Evolutionary conservation across 139 green algal genomes (phyloP).

Genomic region (Prasinococcaceae sp.): DNA sequence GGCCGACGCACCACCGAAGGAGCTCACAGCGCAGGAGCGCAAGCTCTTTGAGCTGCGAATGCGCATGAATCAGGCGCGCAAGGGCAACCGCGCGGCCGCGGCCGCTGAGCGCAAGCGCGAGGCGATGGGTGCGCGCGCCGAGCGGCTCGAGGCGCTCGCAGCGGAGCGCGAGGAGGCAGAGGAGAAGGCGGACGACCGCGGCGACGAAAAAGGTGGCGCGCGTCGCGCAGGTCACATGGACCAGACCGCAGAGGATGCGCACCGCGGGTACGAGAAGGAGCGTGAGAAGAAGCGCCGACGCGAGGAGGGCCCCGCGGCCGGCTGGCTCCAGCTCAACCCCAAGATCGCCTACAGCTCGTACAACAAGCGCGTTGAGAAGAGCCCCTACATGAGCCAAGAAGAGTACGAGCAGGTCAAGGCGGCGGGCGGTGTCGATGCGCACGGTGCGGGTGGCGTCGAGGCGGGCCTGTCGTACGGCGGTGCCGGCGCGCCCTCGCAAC

Average conservation of each 20-base stretch:
- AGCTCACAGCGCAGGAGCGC: no score
- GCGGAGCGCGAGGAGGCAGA: constrained; percentile 8
- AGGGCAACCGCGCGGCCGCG: constrained; percentile 70
- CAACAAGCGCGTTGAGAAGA: constrained; percentile 55
- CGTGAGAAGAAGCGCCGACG: constrained; percentile 27
- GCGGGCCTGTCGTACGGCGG: background rate
- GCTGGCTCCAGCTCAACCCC: constrained; percentile 53
- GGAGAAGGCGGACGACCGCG: constrained; percentile 27
- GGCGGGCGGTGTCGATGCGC: background rate
- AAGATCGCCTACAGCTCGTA: constrained; percentile 62
- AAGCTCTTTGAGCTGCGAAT: constrained; percentile 67
- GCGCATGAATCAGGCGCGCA: constrained; percentile 54
- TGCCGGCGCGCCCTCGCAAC: background rate
- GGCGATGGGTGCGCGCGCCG: no score
- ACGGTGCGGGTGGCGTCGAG: background rate
- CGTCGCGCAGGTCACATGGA: constrained; percentile 31
- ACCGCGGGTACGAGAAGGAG: constrained; percentile 45
- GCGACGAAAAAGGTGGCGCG: constrained; percentile 27
- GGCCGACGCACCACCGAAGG: no score
- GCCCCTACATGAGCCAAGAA: constrained; percentile 22
- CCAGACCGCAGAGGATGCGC: constrained; percentile 50
- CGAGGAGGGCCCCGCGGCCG: constrained; percentile 17
- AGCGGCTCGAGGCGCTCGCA: no score
- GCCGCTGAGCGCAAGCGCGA: constrained; percentile 57
- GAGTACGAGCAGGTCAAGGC: constrained; percentile 70